phyloP scores from a whole-genome alignment of 345 rosid genomes.

The Eucalyptus lansdowneana region DNA sequence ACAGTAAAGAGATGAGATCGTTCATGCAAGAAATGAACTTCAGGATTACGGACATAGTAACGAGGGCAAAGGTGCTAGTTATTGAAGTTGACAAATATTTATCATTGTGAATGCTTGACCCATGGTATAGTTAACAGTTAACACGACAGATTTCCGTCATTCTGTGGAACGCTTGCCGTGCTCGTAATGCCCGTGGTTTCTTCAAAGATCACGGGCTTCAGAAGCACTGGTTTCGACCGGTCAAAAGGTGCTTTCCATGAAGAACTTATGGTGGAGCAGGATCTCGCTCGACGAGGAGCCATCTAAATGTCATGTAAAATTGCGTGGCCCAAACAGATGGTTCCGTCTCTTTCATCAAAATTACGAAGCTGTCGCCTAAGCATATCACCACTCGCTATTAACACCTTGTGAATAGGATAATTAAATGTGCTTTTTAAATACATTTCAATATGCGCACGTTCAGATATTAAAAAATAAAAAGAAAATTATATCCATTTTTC shows the following conservation, averaged over 20 bases:
- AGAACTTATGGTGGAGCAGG: conserved; percentile 60
- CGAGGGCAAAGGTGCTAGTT: conserved; percentile 67
- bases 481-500: too few relatives aligned
- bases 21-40: conserved; percentile 32
- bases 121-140: not conserved
- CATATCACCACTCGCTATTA: too few relatives aligned
- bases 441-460: not conserved
- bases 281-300: conserved; percentile 28
- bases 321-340: too few relatives aligned
- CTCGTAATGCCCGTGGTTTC: conserved; percentile 98
- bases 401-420: too few relatives aligned
- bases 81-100: not conserved
- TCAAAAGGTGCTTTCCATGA: conserved; percentile 43
- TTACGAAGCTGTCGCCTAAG: too few relatives aligned
- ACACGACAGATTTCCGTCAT: not conserved
- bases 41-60: conserved; percentile 36
- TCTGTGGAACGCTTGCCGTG: conserved; percentile 68
- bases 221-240: conserved; percentile 58
- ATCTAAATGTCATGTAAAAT: too few relatives aligned
- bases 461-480: too few relatives aligned
- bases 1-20: conserved; percentile 48
- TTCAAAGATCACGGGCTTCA: conserved; percentile 78
- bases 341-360: too few relatives aligned
- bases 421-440: too few relatives aligned
- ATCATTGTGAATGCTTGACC: not conserved